Evolutionary conservation across 176 grass and related monocot genomes (phyloP), one percentile per base, ranked within the genome.

Genomic region (Phoenix dactylifera): DNA sequence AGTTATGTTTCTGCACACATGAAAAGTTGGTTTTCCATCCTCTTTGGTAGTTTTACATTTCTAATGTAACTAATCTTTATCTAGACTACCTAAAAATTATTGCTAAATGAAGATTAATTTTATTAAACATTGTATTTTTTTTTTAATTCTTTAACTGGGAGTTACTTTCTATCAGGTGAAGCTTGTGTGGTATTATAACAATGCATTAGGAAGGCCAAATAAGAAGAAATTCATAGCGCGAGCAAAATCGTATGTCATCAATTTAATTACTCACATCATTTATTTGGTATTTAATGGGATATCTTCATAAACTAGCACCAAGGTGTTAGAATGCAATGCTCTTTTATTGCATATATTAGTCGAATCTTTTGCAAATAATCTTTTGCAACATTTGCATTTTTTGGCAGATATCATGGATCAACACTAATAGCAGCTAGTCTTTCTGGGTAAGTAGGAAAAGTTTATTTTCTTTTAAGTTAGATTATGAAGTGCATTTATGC

Each of bases 151-250:
- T 44, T 44, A 14, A 44, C 53, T 54, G 1, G 26, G 62, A 26
- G 3, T 29, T 66, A 65, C 9, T 62, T 64, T 57, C 74, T 81
- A 51, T 10, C 68, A 97, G 93, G 93, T 98, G 48, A 98, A 98
- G 79, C 79, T 98, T 49, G 87, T 97, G 54, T 97, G 93, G 93
- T 97, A 97, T 69, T 97, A 91, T 81, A 91, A 97, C 69, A 97
- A 97, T 58, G 93, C 93, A 76, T 50, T 97, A 70, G 93, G 93
- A 57, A 88, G 87, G 65, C 84, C 87, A 64, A 76, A 98, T 32
- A 98, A 98, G 81, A 98, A 98, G 64, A 98, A 98, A 72, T 92
- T 98, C 60, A 98, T 98, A 69, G 93, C 93, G 15, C 81, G 87
- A 59, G 65, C 84, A 83, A 91, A 98, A 66, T 59, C 93, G 93